Percentiles rank a stretch among this genome's conserved stretches.
Evolutionary conservation across 2,329 filamentous ascomycete genomes (phyloP).

Genomic region (Colletotrichum scovillei): DNA sequence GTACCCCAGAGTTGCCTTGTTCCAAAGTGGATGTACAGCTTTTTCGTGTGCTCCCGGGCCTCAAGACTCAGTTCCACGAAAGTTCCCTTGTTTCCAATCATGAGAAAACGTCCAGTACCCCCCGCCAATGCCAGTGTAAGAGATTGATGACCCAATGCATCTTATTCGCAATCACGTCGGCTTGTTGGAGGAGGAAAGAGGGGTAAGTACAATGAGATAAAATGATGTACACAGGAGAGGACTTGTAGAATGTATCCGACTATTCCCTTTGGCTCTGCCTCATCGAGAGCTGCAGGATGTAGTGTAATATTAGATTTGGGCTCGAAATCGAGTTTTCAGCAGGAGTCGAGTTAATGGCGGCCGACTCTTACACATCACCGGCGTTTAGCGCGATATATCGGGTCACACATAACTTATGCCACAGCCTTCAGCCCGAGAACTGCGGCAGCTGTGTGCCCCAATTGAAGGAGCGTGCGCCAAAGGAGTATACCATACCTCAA

Average conservation of each 20-base stretch:
- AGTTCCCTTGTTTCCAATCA: not conserved
- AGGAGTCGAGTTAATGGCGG: not conserved
- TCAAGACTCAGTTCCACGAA: not conserved
- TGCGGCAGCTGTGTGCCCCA: not conserved
- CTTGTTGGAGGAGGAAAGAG: not conserved
- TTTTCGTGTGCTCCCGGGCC: not conserved
- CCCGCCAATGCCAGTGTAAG: not conserved
- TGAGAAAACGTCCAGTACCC: too few species aligned
- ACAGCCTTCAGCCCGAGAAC: not conserved
- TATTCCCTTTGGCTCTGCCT: not conserved
- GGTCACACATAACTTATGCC: not conserved
- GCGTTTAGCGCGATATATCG: not conserved
- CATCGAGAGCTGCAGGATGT: not conserved
- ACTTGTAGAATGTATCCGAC: not conserved
- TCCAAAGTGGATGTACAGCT: not conserved
- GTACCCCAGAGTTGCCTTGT: constrained; percentile 5
- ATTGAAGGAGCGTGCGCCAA: not conserved
- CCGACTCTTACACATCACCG: not conserved
- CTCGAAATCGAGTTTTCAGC: not conserved
- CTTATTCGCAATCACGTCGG: not conserved
- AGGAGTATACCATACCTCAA: not conserved
- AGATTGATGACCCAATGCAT: constrained; percentile 8
- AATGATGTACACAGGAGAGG: not conserved
- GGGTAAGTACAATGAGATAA: not conserved
- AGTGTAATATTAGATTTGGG: not conserved